A percentile compares a stretch with the other conserved stretches of the same genome.
phyloP scores from a whole-genome alignment of 2,329 filamentous ascomycete species.

The Chalara sp. region DNA sequence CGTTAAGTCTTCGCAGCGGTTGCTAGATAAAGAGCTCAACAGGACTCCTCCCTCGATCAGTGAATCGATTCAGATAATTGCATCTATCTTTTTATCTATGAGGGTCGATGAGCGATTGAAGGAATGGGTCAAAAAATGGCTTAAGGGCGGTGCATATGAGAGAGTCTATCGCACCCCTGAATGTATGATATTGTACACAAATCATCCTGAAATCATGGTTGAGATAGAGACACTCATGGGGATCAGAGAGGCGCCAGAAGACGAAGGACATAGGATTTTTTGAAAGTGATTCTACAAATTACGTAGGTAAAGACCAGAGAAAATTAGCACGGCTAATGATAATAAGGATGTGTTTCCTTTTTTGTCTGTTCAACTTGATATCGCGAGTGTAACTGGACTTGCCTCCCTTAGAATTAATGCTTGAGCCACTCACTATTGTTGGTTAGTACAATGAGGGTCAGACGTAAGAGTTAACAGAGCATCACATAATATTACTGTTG shows the following conservation, averaged over 20 bases:
- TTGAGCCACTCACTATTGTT: too few species aligned
- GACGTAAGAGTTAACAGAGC: too few species aligned
- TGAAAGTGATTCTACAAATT: background rate
- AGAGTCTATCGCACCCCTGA: background rate
- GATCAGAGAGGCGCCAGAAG: background rate
- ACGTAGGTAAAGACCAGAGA: too few species aligned
- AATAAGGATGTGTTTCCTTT: too few species aligned
- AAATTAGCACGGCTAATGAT: too few species aligned
- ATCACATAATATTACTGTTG: too few species aligned
- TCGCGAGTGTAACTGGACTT: too few species aligned
- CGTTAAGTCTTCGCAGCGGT: constrained; percentile 10
- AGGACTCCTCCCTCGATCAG: constrained; percentile 12
- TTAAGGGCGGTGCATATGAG: too few species aligned
- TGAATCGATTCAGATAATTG: too few species aligned
- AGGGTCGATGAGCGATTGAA: constrained; percentile 18
- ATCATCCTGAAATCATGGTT: background rate
- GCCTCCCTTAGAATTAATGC: too few species aligned
- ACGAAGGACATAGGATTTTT: background rate
- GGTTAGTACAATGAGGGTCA: too few species aligned
- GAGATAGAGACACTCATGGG: background rate
- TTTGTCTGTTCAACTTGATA: too few species aligned
- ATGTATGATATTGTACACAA: background rate
- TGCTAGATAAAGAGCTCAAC: constrained; percentile 13
- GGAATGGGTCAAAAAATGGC: constrained; percentile 13
- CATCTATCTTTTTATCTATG: constrained; percentile 1